Evolutionary conservation across 2,329 filamentous ascomycete genomes (phyloP).

Genomic region (Nemania diffusa): DNA sequence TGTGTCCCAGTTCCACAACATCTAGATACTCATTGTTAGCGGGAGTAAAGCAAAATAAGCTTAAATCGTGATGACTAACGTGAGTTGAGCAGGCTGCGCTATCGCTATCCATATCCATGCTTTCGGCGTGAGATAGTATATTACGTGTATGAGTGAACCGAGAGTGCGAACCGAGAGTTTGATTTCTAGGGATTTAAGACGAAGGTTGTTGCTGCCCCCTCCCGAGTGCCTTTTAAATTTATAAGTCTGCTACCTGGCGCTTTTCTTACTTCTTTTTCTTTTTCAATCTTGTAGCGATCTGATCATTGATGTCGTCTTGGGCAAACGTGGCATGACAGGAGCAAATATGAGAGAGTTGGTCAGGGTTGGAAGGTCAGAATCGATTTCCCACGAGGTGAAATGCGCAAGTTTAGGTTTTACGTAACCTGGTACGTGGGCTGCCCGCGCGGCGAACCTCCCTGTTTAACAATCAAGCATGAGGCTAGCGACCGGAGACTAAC

Average conservation of each 20-base stretch:
- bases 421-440: not conserved
- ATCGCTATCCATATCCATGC: constrained; percentile 42
- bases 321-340: not conserved
- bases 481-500: not conserved
- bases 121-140: constrained; percentile 24
- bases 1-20: constrained; percentile 59
- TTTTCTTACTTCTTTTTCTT: not conserved
- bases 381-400: not conserved
- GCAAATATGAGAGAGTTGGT: constrained; percentile 16
- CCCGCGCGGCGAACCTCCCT: not conserved
- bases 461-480: not conserved
- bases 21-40: constrained; percentile 47
- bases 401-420: constrained; percentile 20
- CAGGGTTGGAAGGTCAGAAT: not conserved
- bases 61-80: constrained; percentile 11
- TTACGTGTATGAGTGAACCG: not conserved
- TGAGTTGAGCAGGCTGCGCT: constrained; percentile 26
- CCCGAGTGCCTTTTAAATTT: not conserved
- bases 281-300: not conserved
- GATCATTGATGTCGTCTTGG: not conserved
- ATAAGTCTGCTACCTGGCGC: not conserved
- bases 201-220: not conserved
- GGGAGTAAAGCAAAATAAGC: constrained; percentile 22
- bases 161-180: not conserved
- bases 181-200: not conserved